Percentiles rank a stretch among this genome's conserved stretches.
Conservation (phyloP, 176 grass and related monocot genomes). For the Eragrostis nindensis region DNA sequence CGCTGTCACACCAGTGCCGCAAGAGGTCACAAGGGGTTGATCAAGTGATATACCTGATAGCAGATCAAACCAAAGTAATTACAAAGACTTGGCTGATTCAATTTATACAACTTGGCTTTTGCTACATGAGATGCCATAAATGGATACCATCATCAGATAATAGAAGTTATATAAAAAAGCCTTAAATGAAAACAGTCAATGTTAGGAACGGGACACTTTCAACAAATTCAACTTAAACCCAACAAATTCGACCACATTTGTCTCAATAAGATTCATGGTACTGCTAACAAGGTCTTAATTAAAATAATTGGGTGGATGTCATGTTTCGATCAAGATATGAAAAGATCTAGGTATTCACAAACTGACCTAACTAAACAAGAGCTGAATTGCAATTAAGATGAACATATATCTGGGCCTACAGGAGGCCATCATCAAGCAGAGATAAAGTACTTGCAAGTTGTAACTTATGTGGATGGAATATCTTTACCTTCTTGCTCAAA, state of each 20-base stretch:
- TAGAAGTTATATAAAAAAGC: neutral
- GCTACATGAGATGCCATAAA: constrained; percentile 12
- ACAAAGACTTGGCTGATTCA: neutral
- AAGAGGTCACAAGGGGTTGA: constrained; percentile 68
- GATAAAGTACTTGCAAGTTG: constrained; percentile 1
- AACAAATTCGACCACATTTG: neutral
- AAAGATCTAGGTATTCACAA: neutral
- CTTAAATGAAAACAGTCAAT: neutral
- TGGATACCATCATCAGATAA: neutral
- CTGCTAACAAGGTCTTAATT: neutral
- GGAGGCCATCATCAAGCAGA: neutral
- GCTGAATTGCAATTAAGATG: neutral
- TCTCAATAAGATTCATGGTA: neutral
- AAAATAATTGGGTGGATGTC: neutral
- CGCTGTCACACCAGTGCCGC: constrained; percentile 94
- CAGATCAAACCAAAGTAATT: constrained; percentile 12
- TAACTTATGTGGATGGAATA: constrained; percentile 15
- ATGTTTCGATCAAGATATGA: neutral
- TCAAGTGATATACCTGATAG: constrained; percentile 82
- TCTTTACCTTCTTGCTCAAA: constrained; percentile 83
- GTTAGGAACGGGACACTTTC: neutral
- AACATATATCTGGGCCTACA: neutral
- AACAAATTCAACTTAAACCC: neutral
- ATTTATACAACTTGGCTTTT: neutral
- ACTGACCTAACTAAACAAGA: neutral